Conservation (phyloP, 2,329 filamentous ascomycete genomes). For the Xylariaceae sp. region DNA sequence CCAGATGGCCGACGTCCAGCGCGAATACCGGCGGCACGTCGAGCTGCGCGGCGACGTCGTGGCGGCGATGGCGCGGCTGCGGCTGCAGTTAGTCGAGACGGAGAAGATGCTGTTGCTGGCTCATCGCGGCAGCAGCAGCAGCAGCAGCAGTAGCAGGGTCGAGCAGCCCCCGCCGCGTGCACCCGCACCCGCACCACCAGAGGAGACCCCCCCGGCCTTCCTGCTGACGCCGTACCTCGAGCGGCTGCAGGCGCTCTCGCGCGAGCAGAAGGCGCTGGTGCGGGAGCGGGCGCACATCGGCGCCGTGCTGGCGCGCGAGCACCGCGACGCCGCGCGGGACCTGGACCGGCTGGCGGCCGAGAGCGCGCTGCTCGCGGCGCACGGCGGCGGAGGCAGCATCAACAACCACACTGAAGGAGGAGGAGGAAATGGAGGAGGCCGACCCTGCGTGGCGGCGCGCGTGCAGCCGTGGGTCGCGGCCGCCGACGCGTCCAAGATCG, state of each 20-base stretch:
- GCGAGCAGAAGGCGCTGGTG: constrained; percentile 49
- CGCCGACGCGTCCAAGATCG: constrained; percentile 51
- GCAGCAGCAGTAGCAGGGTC: constrained; percentile 3
- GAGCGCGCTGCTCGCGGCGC: constrained; percentile 50
- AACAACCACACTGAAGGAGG: no score
- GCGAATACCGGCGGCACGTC: constrained; percentile 48
- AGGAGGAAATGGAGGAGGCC: no score
- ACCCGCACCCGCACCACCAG: constrained; percentile 6
- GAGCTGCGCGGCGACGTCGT: constrained; percentile 42
- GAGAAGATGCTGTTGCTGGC: no score
- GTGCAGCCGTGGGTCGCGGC: constrained; percentile 54
- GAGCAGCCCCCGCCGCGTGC: neutral
- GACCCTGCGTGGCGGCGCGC: constrained; percentile 30
- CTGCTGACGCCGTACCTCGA: constrained; percentile 51
- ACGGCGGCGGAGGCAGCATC: constrained; percentile 35
- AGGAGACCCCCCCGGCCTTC: constrained; percentile 29
- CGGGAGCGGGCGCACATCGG: constrained; percentile 52
- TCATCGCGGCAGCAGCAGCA: constrained; percentile 7
- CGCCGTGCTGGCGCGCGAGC: constrained; percentile 40
- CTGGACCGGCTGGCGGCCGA: constrained; percentile 52
- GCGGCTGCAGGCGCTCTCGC: constrained; percentile 43
- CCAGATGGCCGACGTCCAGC: constrained; percentile 40
- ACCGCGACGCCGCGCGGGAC: constrained; percentile 40
- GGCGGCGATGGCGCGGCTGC: constrained; percentile 25
- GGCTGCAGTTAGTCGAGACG: no score